Evolutionary conservation across 495 filamentous ascomycete species (phyloP), one percentile per base, ranked within the genome.

Genomic region (Trichoderma gamsii): DNA sequence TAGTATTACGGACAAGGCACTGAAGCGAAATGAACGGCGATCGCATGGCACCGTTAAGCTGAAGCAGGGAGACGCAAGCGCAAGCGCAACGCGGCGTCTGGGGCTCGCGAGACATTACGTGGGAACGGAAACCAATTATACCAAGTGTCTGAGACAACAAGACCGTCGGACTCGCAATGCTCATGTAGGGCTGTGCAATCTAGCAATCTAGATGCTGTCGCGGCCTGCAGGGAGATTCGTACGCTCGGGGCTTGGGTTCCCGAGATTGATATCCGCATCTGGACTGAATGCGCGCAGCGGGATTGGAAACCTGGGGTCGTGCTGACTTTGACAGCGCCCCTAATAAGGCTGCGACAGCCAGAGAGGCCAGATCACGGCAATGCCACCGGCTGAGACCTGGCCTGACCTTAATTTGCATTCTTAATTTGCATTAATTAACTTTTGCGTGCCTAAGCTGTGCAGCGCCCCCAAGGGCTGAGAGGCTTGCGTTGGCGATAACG

Each of bases 21-120:
- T 18, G 18, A 52, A 9, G 18, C 18, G n/a, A 21, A 52, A 23
- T 52, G 49, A 23, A 52, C 18, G 49, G 49, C 49, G 49, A 52
- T 18, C 49, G 7, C 9, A 5, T 52, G 49, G 4, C 27, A n/a
- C 27, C 27, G 13, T 11, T 32, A 12, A 52, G 51, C 21, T 23
- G 21, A 27, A 27, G 56, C 56, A 61, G 27, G 56, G 56, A 27
- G 56, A 61, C 56, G 56, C 56, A 61, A 61, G 56, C 56, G 56
- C 56, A 61, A 61, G 56, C 56, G 56, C 56, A 61, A 61, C 56
- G 25, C 56, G 56, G 25, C 56, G 49, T n/a, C 49, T 52, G 35
- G 35, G 35, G 35, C 35, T 38, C 35, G 35, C 44, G 3, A 49
- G 13, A n/a, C 18, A 49, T 49, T 52, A 52, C 49, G 49, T 23